Conservation (phyloP, 257 asterid genomes). For the Galeopsis tetrahit region DNA sequence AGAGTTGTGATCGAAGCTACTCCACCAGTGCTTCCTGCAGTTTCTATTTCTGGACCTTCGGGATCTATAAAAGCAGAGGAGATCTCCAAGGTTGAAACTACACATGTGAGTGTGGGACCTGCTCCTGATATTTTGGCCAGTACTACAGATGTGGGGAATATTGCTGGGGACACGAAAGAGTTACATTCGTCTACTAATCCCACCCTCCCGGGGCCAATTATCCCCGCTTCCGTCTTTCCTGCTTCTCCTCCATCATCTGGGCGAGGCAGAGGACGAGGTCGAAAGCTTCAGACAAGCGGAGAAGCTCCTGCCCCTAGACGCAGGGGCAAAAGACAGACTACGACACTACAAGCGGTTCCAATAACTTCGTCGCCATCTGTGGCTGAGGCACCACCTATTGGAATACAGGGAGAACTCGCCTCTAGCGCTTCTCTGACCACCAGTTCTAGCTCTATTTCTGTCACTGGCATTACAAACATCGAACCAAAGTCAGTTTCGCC, state of each 20-base stretch:
- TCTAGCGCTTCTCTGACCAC: conserved; percentile 36
- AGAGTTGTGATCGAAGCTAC: conserved; percentile 52
- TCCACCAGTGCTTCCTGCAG: conserved; percentile 36
- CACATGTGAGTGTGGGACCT: conserved; percentile 40
- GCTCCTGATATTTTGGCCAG: conserved; percentile 47
- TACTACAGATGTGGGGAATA: conserved; percentile 41
- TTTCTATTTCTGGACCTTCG: conserved; percentile 28
- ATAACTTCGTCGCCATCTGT: conserved; percentile 34
- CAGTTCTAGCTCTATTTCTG: conserved; percentile 43
- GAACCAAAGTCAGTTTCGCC: conserved; percentile 42
- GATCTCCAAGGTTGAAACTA: conserved; percentile 38
- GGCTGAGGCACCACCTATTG: conserved; percentile 38
- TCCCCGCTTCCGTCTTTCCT: conserved; percentile 47
- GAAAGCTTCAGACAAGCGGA: conserved; percentile 61
- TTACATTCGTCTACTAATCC: conserved; percentile 40
- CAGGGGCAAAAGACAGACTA: conserved; percentile 68
- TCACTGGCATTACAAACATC: conserved; percentile 32
- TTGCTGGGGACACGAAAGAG: conserved; percentile 49
- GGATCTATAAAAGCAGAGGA: conserved; percentile 41
- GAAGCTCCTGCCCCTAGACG: conserved; percentile 77
- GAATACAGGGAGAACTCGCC: conserved; percentile 42
- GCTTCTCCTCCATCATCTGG: conserved; percentile 55
- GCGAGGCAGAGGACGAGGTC: conserved; percentile 82
- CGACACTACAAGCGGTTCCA: conserved; percentile 43
- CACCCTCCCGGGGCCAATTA: conserved; percentile 41